phyloP scores from a whole-genome alignment of 1,139 yeast genomes.

The Nakaseomyces uthaithaninus region DNA sequence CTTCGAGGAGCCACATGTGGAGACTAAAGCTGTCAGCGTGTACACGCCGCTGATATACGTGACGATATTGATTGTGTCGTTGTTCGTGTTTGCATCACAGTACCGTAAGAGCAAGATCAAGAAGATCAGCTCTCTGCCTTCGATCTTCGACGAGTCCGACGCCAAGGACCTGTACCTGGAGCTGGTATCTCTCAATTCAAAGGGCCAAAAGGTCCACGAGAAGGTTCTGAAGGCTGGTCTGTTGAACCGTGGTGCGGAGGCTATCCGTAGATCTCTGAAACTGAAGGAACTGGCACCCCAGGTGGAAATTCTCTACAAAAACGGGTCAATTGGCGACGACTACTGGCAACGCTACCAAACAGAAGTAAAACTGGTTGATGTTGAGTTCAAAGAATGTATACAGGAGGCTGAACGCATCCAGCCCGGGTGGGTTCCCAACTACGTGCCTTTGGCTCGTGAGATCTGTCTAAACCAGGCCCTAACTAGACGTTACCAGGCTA shows the following conservation, averaged over 20 bases:
- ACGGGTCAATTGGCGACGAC: conserved; percentile 87
- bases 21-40: conserved; percentile 51
- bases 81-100: conserved; percentile 62
- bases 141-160: conserved; percentile 63
- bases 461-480: conserved; percentile 88
- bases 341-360: conserved; percentile 71
- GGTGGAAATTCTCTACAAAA: conserved; percentile 65
- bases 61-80: conserved; percentile 59
- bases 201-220: conserved; percentile 54
- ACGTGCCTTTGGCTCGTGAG: conserved; percentile 78
- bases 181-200: conserved; percentile 42
- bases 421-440: conserved; percentile 70
- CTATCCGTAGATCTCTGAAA: conserved; percentile 86
- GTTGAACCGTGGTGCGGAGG: conserved; percentile 82
- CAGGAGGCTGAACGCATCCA: conserved; percentile 65
- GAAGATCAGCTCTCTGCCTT: conserved; percentile 50
- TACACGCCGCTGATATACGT: conserved; percentile 80
- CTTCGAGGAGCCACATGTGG: conserved; percentile 21
- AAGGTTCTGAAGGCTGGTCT: conserved; percentile 82
- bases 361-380: conserved; percentile 64
- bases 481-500: conserved; percentile 66
- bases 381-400: conserved; percentile 74
- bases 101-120: conserved; percentile 56
- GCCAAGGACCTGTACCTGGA: conserved; percentile 58
- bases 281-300: conserved; percentile 48